Evolutionary conservation across 768 basidiomycete genomes (phyloP), one percentile per base, ranked within the genome.

Genomic region (Aureoboletus auriporus): DNA sequence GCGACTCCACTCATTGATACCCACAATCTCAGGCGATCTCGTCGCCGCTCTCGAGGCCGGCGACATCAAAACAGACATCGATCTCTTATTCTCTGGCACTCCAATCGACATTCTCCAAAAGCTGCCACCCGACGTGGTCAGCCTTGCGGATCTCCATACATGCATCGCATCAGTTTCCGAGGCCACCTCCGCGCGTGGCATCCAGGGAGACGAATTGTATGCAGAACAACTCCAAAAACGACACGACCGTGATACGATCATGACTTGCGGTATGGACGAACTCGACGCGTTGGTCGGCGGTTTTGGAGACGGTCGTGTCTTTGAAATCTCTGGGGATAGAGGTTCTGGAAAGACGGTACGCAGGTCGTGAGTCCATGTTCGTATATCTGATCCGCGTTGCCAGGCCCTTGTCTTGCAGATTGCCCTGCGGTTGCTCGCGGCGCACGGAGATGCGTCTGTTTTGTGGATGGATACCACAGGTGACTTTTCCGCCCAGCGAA

Each of bases 401-500:
- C 57, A 89, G 89, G 70, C 73, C 13, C 67, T 91, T 6, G 80
- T 77, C 1, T 61, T 84, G 31, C 81, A 86, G 45, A 63, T 84
- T 13, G 72, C 78, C 34, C 64, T 87, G 17, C 72, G 74, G 16
- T 73, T 81, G 57, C 75, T 90, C 5, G 61, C 66, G 3, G 50
- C 60, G 14, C 42, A 69, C 44, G 47, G 53, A 16, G 55, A 71
- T n/a, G 62, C 71, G 3, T 70, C 61, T 42, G 79, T 73, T 1
- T 59, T 80, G 6, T 91, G 89, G 89, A 74, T 91, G 39, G 88
- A 91, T 57, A 84, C 83, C 9, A 75, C 74, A 0, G 85, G 86
- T 1, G 79, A 80, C 51, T 86, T 89, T 60, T 76, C 83, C 33
- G 69, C 70, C 1, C 76, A 79, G 20, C 69, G 71, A 34, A 74